Evolutionary conservation across 2,329 filamentous ascomycete species (phyloP).

Genomic region (Phaeosphaeria sp.): DNA sequence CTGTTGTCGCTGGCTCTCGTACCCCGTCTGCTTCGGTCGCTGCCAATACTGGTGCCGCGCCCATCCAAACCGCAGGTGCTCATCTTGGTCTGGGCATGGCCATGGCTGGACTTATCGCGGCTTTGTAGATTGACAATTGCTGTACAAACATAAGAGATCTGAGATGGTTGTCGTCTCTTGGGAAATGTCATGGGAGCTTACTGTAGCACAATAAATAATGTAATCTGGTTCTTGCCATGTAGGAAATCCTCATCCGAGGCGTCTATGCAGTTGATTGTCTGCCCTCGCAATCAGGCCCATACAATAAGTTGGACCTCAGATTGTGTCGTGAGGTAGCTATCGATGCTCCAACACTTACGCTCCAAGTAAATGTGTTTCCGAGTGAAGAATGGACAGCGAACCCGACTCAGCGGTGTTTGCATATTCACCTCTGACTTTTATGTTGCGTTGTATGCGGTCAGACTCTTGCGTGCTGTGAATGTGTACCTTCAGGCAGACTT

Average conservation of each 20-base stretch:
- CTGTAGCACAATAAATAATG: background rate
- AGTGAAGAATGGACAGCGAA: no score
- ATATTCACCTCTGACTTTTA: no score
- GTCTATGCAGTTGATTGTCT: no score
- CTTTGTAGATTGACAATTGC: conserved; percentile 22
- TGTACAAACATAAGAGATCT: background rate
- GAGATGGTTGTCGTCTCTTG: background rate
- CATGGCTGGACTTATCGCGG: conserved; percentile 35
- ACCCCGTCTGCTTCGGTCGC: conserved; percentile 15
- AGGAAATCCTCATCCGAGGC: background rate
- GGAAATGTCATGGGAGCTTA: background rate
- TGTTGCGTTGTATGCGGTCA: no score
- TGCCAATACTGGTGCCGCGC: conserved; percentile 26
- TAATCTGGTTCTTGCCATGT: background rate
- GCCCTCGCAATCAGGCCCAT: no score
- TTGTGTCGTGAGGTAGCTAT: no score
- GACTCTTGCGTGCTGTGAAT: no score
- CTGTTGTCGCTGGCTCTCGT: background rate
- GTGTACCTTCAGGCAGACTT: no score
- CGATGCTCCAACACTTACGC: no score
- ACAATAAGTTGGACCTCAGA: no score
- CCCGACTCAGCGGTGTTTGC: no score
- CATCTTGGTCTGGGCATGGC: conserved; percentile 34
- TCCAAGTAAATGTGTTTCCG: no score
- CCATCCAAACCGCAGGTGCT: conserved; percentile 28